Evolutionary conservation across 768 basidiomycete species (phyloP), one percentile per base, ranked within the genome.

Genomic region (Suillus placidus): DNA sequence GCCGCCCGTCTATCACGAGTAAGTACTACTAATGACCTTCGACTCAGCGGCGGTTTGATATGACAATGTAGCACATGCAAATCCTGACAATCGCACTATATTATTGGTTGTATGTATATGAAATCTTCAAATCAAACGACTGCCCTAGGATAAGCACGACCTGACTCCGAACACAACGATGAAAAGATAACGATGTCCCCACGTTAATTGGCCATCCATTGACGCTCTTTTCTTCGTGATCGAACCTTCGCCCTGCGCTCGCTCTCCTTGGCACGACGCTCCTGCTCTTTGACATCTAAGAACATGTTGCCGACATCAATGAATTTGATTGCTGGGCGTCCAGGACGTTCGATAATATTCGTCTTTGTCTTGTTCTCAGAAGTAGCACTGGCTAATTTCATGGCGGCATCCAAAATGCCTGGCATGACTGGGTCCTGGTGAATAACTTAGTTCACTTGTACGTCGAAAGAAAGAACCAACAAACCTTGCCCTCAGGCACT

Each of bases 371-470:
- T n/a, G n/a, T n/a, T n/a, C n/a, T n/a, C n/a, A n/a, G n/a, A n/a
- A n/a, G 75, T 76, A 40, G 78, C 75, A 70, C 76, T 77, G 8
- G 81, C 81, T 23, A 77, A 74, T 42, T 78, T 69, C 47, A 80
- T 81, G 2, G 83, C 85, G 35, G 80, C 78, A 65, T 86, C 83
- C 26, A 92, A 77, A 40, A 83, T 76, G n/a, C 71, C 77, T 3
- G 89, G 85, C 43, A 93, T 81, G 51, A 90, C 74, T 10, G 88
- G 86, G 73, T 88, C 84, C 92, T 93, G 61, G 38, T 63, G 23
- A 49, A 26, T 61, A 61, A 62, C n/a, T n/a, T n/a, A n/a, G n/a
- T n/a, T n/a, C n/a, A n/a, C n/a, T n/a, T n/a, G n/a, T n/a, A n/a
- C n/a, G n/a, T n/a, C n/a, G n/a, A n/a, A n/a, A n/a, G n/a, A n/a